phyloP scores from a whole-genome alignment of 1,139 yeast species.

The Debaryomyces robertsiae region DNA sequence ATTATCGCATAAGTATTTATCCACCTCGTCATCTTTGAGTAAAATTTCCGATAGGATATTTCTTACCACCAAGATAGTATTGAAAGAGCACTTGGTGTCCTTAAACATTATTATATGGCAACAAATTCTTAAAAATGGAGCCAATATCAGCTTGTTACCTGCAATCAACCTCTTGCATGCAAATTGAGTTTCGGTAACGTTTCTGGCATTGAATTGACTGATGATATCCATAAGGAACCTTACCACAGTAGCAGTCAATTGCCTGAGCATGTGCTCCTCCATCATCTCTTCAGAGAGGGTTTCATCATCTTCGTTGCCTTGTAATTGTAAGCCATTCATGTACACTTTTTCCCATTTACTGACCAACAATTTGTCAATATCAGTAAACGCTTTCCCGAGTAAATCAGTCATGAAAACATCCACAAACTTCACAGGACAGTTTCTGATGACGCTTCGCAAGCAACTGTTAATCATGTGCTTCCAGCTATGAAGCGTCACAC shows the following conservation, averaged over 20 bases:
- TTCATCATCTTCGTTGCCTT: constrained; percentile 74
- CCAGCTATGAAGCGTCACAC: constrained; percentile 95
- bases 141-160: constrained; percentile 66
- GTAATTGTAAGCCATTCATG: constrained; percentile 67
- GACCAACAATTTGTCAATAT: constrained; percentile 70
- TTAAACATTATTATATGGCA: constrained; percentile 79
- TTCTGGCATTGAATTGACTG: constrained; percentile 63
- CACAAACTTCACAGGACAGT: constrained; percentile 77
- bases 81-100: constrained; percentile 91
- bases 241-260: constrained; percentile 91
- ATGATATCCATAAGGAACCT: constrained; percentile 84
- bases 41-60: constrained; percentile 69
- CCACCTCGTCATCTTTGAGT: constrained; percentile 74
- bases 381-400: constrained; percentile 72
- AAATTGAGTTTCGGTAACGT: constrained; percentile 57
- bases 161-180: constrained; percentile 68
- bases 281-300: constrained; percentile 96
- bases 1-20: constrained; percentile 67
- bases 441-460: constrained; percentile 79
- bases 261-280: constrained; percentile 93
- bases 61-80: constrained; percentile 79
- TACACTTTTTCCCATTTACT: constrained; percentile 76
- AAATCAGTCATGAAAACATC: constrained; percentile 73
- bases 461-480: constrained; percentile 92
- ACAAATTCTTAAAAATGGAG: constrained; percentile 75